Evolutionary conservation across 2,329 filamentous ascomycete species (phyloP).

Genomic region (Gaeumannomyces tritici): DNA sequence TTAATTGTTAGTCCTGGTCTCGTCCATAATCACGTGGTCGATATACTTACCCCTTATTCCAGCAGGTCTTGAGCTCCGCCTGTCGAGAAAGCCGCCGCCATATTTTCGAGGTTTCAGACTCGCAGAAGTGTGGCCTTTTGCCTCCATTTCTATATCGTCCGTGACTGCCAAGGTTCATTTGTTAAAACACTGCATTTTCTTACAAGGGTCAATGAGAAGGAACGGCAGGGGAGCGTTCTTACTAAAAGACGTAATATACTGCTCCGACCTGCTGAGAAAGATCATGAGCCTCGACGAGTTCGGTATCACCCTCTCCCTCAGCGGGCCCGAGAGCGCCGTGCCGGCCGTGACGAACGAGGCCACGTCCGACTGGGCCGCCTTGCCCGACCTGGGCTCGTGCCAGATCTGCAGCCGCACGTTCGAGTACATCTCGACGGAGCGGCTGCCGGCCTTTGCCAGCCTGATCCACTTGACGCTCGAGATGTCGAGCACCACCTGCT

Average conservation of each 20-base stretch:
- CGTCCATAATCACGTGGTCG: neutral
- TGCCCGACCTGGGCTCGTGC: constrained; percentile 15
- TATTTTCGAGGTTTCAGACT: constrained; percentile 18
- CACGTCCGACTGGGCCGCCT: constrained; percentile 11
- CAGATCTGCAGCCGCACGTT: constrained; percentile 18
- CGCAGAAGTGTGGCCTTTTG: constrained; percentile 15
- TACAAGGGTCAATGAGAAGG: neutral
- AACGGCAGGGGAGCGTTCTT: constrained; percentile 3
- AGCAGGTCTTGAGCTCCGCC: constrained; percentile 11
- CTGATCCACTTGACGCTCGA: constrained; percentile 15
- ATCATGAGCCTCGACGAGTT: constrained; percentile 15
- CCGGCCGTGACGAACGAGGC: constrained; percentile 18
- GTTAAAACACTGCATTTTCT: too few species aligned
- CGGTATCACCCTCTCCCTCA: constrained; percentile 13
- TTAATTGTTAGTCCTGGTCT: too few species aligned
- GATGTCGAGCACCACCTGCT: constrained; percentile 19
- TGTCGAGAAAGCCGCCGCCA: constrained; percentile 9
- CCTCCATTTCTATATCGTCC: constrained; percentile 17
- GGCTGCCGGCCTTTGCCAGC: constrained; percentile 10
- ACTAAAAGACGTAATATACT: constrained; percentile 18
- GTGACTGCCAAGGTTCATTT: constrained; percentile 9
- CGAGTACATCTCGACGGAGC: constrained; percentile 14
- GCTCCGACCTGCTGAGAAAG: constrained; percentile 16
- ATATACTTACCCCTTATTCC: constrained; percentile 14
- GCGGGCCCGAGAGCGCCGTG: constrained; percentile 16